A percentile compares a stretch with the other conserved stretches of the same genome.
Evolutionary conservation across 2,329 filamentous ascomycete species (phyloP).

Genomic region (Sarocladium strictum): DNA sequence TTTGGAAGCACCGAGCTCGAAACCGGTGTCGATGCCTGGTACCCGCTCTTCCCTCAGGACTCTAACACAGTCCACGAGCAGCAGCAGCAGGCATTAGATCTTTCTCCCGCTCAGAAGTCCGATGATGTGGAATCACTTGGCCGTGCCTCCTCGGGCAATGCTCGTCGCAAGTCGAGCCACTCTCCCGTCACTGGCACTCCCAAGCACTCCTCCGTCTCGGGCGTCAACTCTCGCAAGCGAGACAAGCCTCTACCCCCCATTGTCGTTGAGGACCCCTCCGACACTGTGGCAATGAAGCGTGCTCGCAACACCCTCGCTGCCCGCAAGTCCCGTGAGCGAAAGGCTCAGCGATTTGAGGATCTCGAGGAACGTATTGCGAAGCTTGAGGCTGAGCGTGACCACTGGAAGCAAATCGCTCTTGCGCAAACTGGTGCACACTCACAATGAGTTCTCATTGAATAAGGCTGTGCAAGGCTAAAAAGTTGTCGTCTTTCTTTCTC

Average conservation of each 20-base stretch:
- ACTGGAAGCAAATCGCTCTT: constrained; percentile 56
- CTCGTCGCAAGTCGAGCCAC: constrained; percentile 40
- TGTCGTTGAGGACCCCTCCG: constrained; percentile 64
- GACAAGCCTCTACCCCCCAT: constrained; percentile 79
- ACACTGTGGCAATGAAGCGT: constrained; percentile 82
- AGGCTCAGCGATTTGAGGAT: constrained; percentile 68
- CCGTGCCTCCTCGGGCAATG: constrained; percentile 32
- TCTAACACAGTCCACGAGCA: constrained; percentile 18
- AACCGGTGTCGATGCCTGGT: constrained; percentile 54
- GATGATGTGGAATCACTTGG: constrained; percentile 44
- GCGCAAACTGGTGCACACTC: constrained; percentile 28
- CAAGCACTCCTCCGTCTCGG: constrained; percentile 64
- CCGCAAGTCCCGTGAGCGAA: constrained; percentile 85
- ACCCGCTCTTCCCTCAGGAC: constrained; percentile 63
- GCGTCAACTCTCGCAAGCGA: constrained; percentile 67
- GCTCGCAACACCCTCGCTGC: constrained; percentile 90
- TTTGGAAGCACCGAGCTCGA: constrained; percentile 57
- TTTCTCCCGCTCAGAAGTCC: constrained; percentile 36
- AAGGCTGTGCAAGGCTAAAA: constrained; percentile 2
- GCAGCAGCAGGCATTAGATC: constrained; percentile 24
- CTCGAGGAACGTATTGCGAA: constrained; percentile 69
- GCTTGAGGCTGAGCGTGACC: constrained; percentile 59
- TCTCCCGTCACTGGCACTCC: constrained; percentile 34
- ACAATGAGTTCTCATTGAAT: constrained; percentile 6
- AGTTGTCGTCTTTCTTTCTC: constrained; percentile 10